Evolutionary conservation across 208 protist species (phyloP), one percentile per base, ranked within the genome.

Genomic region (Trypanosoma caninum): DNA sequence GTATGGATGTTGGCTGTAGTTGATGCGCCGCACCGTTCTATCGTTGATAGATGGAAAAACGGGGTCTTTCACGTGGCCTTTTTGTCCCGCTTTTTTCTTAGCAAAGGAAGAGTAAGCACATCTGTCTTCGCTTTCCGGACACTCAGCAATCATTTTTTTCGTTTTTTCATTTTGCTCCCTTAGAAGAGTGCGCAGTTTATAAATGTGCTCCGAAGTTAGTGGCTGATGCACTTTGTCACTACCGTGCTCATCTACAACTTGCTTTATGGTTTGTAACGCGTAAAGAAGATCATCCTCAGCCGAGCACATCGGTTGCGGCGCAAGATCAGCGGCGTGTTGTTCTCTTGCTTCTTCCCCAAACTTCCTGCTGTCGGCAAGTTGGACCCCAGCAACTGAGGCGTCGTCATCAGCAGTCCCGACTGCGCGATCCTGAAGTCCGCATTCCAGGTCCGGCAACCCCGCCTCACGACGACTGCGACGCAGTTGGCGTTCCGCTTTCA

Each of bases 1-100:
- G 73, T 87, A 82, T 1, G 87, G 87, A 56, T 90, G 82, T 30
- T 74, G 56, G 68, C 80, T 89, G 83, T 84, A 90, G 63, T 80
- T 72, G 34, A 73, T 56, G 31, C 62, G 60, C 27, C 69, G 75
- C 85, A 55, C 81, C 77, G 38, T 87, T 64, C 62, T 87, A 80
- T 20, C 78, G 68, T 16, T 72, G 80, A 47, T 74, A 46, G 20
- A 69, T 59, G 41, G 78, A 85, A 35, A 75, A 76, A 46, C 77
- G 65, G 59, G 74, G 77, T 61, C 72, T 60, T 71, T 57, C 6
- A 69, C 23, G 18, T 56, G 72, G 46, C 61, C 73, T 14, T 79
- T 48, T 56, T 93, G 78, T 28, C 72, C 75, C 25, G 75, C 82
- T 60, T 93, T 80, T 33, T 80, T 80, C 33, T 93, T 62, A n/a